Conservation (phyloP, 2,329 filamentous ascomycete genomes). For the Colletotrichum gigasporum region DNA sequence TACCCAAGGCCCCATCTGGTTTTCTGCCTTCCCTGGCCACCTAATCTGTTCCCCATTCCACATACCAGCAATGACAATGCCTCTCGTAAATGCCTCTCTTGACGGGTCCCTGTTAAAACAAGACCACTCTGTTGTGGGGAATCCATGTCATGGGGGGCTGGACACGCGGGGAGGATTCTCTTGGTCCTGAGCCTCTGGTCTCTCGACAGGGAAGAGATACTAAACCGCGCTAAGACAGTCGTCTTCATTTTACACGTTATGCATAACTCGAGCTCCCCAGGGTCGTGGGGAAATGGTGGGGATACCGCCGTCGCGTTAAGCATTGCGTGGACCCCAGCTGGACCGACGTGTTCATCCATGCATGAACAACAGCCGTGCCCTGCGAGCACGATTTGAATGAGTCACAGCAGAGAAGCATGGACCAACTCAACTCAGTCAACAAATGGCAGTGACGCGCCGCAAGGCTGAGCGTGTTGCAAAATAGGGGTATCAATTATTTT, state of each 20-base stretch:
- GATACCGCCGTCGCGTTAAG: neutral
- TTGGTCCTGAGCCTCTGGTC: too few relatives aligned
- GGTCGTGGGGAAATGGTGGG: neutral
- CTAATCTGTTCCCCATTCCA: too few relatives aligned
- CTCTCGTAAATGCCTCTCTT: too few relatives aligned
- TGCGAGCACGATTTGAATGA: neutral
- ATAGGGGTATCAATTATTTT: slow-evolving; percentile 31
- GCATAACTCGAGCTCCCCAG: neutral
- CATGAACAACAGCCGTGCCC: neutral
- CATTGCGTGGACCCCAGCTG: neutral
- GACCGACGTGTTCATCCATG: slow-evolving; percentile 1
- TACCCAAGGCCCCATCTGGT: too few relatives aligned
- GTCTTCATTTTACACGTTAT: slow-evolving; percentile 4
- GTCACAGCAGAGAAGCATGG: neutral
- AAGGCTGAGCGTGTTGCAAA: neutral
- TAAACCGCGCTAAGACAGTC: neutral
- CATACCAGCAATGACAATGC: too few relatives aligned
- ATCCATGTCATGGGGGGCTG: too few relatives aligned
- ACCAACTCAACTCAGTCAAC: too few relatives aligned
- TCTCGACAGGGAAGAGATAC: too few relatives aligned
- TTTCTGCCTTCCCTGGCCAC: too few relatives aligned
- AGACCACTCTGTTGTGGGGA: too few relatives aligned
- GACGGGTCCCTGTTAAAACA: too few relatives aligned
- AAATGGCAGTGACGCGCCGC: neutral
- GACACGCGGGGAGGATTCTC: too few relatives aligned